A percentile compares a stretch with the other conserved stretches of the same genome.
Evolutionary conservation across 192 early-diverging fungal species (phyloP).

Genomic region (Pilobolus umbonatus): DNA sequence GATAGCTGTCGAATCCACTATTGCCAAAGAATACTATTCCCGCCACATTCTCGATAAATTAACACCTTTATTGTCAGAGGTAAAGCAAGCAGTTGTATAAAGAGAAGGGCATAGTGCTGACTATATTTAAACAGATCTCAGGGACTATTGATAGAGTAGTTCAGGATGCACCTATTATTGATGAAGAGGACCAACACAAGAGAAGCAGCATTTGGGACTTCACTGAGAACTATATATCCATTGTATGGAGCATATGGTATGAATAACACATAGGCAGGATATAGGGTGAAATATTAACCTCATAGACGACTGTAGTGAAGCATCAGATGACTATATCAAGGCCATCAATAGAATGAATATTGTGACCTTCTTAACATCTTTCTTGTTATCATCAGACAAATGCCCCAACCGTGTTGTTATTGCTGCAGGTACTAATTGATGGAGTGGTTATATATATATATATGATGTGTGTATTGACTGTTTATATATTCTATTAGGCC

Average conservation of each 20-base stretch:
- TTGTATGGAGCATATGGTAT: constrained; percentile 49
- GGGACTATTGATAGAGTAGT: constrained; percentile 31
- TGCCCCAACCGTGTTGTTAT: constrained; percentile 44
- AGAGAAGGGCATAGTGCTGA: neutral
- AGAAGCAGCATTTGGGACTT: constrained; percentile 52
- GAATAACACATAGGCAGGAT: neutral
- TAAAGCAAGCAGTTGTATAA: constrained; percentile 3
- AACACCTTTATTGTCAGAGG: constrained; percentile 39
- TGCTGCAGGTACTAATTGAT: constrained; percentile 41
- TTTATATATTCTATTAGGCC: constrained; percentile 40
- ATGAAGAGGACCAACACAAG: constrained; percentile 33
- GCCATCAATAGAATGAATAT: constrained; percentile 60
- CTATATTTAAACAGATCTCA: constrained; percentile 20
- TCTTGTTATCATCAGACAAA: constrained; percentile 49
- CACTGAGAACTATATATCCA: constrained; percentile 53
- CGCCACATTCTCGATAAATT: constrained; percentile 50
- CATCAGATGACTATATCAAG: constrained; percentile 62
- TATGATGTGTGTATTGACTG: neutral
- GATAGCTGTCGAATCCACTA: constrained; percentile 44
- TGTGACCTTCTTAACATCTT: constrained; percentile 63
- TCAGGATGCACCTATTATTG: constrained; percentile 24
- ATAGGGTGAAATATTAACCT: neutral
- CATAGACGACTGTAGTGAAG: constrained; percentile 46
- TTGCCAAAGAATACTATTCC: constrained; percentile 53
- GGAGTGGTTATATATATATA: neutral